Evolutionary conservation across 192 early-diverging fungal genomes (phyloP), one percentile per base, ranked within the genome.

Genomic region (Neocallimastix lanati): DNA sequence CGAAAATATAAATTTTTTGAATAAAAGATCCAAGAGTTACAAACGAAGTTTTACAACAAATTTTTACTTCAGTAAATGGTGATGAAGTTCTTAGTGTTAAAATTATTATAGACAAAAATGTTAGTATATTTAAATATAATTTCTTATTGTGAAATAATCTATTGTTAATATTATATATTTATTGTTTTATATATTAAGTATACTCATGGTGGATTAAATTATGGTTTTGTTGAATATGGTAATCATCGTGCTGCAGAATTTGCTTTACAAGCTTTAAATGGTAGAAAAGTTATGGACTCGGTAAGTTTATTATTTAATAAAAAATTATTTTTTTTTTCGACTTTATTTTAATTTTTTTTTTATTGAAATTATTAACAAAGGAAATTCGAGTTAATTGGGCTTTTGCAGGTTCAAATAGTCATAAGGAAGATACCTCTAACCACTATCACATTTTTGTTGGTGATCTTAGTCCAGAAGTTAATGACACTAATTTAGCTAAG

Each of bases 381-480:
- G 90, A 91, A 78, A 86, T 91, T 76, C 89, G 90, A 77, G 89
- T 92, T 58, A 92, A 91, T 83, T 92, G 91, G 91, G 91, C 93
- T 40, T 86, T 86, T 77, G 82, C 81, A 29, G 81, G 82, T 82
- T 79, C 83, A 28, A 79, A 79, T 7, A 81, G 82, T 78, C 40
- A 78, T 80, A 89, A 91, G 78, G 93, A 93, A 82, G 93, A 94
- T 81, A 90, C 92, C 50, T 87, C 88, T 76, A 84, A 79, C 81
- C 95, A 96, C 81, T 92, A 87, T 78, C 95, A 95, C 36, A 87
- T 96, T n/a, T 97, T 97, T 87, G 93, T 97, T 80, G 95, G 95
- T 77, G 95, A 97, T 78, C 86, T 97, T 80, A 92, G 93, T 77
- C 88, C 95, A n/a, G 95, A 96, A 81, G 91, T 97, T 79, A 96